Conservation (phyloP, 2,329 filamentous ascomycete species). For the Leptographium lundbergii region DNA sequence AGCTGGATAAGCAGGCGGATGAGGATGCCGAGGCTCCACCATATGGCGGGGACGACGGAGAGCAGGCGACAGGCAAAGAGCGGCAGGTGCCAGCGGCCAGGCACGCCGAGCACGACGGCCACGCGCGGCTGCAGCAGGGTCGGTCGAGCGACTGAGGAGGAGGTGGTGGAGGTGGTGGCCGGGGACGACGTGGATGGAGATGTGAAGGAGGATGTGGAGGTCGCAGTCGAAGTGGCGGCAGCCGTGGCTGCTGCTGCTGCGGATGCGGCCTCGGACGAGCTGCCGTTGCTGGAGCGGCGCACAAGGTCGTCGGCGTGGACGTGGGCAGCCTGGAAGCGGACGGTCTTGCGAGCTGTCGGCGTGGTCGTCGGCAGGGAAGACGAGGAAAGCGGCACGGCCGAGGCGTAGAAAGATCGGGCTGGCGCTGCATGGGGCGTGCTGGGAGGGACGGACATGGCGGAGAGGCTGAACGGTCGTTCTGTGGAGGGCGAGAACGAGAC, state of each 20-base stretch:
- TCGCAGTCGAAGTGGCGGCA: not conserved
- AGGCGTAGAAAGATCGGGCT: not conserved
- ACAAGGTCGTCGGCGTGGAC: not conserved
- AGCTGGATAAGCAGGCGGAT: slow-evolving; percentile 56
- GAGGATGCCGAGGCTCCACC: slow-evolving; percentile 58
- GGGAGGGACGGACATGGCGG: not conserved
- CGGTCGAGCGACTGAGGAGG: slow-evolving; percentile 13
- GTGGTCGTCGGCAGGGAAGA: not conserved
- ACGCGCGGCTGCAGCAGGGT: slow-evolving; percentile 60
- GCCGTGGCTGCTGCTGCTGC: not conserved
- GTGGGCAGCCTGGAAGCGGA: slow-evolving; percentile 9
- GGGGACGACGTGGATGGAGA: slow-evolving; percentile 2
- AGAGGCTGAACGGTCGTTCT: not conserved
- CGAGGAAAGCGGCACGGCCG: too few relatives aligned
- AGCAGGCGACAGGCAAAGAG: slow-evolving; percentile 61
- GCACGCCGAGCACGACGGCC: slow-evolving; percentile 64
- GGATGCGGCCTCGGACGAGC: not conserved
- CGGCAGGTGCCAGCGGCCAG: slow-evolving; percentile 58
- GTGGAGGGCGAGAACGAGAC: not conserved
- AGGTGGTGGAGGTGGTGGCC: slow-evolving; percentile 1
- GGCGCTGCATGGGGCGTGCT: not conserved
- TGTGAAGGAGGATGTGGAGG: not conserved
- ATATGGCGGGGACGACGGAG: slow-evolving; percentile 57
- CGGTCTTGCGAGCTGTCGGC: slow-evolving; percentile 9
- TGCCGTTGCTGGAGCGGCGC: slow-evolving; percentile 1